Evolutionary conservation across 225 moss, liverwort and hornwort species (phyloP).

Genomic region (Rhytidiadelphus loreus): DNA sequence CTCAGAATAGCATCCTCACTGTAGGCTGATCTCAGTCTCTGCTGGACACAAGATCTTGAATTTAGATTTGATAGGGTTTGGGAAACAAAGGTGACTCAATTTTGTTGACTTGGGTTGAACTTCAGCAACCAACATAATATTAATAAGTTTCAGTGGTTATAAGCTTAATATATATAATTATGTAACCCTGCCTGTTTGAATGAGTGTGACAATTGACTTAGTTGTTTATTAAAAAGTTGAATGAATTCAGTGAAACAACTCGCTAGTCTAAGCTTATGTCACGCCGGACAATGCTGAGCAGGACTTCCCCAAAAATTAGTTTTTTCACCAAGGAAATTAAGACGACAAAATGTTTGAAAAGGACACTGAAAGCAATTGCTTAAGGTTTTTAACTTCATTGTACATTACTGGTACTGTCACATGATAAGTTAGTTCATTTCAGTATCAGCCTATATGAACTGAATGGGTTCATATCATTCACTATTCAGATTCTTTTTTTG

Average conservation of each 20-base stretch:
- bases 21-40: background rate
- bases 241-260: background rate
- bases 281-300: background rate
- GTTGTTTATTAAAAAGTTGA: background rate
- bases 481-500: background rate
- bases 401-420: background rate
- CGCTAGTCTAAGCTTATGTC: too few species aligned
- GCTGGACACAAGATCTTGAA: background rate
- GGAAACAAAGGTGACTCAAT: background rate
- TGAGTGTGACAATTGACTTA: background rate
- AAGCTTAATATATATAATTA: too few species aligned
- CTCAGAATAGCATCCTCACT: too few species aligned
- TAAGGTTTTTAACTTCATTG: background rate
- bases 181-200: background rate
- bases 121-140: too few species aligned
- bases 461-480: background rate
- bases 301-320: background rate
- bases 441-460: background rate
- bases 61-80: background rate
- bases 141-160: background rate
- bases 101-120: background rate
- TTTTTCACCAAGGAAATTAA: background rate
- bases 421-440: background rate
- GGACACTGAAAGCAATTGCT: background rate
- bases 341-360: background rate